phyloP scores from a whole-genome alignment of 2,329 filamentous ascomycete species.

The Verticillium isaacii region DNA sequence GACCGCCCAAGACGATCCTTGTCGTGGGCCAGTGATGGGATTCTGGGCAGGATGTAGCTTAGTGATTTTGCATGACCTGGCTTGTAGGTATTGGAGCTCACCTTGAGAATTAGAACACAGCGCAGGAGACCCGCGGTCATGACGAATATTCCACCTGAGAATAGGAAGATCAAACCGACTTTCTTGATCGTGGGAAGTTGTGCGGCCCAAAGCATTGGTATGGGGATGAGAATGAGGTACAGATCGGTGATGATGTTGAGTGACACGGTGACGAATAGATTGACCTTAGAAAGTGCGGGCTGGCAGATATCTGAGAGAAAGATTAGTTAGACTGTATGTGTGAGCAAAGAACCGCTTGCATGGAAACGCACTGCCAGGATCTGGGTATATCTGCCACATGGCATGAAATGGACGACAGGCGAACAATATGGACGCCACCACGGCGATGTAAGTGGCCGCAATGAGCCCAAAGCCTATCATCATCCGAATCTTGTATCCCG shows the following conservation, averaged over 20 bases:
- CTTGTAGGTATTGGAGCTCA: slow-evolving; percentile 13
- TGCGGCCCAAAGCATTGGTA: slow-evolving; percentile 23
- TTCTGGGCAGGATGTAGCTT: slow-evolving; percentile 1
- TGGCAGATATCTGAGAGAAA: slow-evolving; percentile 13
- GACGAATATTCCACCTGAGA: slow-evolving; percentile 34
- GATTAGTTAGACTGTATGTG: too few relatives aligned
- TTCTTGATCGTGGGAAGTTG: slow-evolving; percentile 21
- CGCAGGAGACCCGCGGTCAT: slow-evolving; percentile 33
- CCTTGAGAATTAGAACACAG: slow-evolving; percentile 18
- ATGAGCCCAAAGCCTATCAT: slow-evolving; percentile 40
- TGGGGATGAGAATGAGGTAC: slow-evolving; percentile 22
- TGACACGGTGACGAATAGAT: slow-evolving; percentile 22
- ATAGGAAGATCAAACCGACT: slow-evolving; percentile 30
- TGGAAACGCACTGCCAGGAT: slow-evolving; percentile 40
- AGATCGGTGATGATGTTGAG: slow-evolving; percentile 24
- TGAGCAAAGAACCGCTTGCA: too few relatives aligned
- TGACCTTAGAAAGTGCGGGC: slow-evolving; percentile 15
- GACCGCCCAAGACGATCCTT: slow-evolving; percentile 21
- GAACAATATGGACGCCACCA: slow-evolving; percentile 40
- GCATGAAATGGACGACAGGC: slow-evolving; percentile 40
- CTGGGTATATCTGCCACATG: slow-evolving; percentile 49
- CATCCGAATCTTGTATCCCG: slow-evolving; percentile 14
- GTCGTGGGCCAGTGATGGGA: slow-evolving; percentile 8
- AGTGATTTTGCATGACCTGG: too few relatives aligned
- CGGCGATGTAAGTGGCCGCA: slow-evolving; percentile 36